phyloP scores from a whole-genome alignment of 208 protist species.

The Zelonia costaricensis region DNA sequence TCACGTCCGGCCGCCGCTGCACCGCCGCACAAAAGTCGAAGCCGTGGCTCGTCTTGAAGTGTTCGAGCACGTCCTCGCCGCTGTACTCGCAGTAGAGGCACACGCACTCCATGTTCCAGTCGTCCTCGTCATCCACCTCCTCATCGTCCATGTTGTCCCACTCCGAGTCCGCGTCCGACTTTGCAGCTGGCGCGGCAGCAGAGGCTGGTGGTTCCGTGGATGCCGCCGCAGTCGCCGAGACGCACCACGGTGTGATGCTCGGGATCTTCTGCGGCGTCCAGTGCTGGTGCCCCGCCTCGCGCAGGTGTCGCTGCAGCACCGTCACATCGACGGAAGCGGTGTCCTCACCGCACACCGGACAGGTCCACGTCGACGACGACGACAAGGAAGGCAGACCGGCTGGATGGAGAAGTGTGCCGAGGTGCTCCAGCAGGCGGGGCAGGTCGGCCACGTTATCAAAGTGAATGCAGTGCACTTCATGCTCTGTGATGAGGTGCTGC shows the following conservation, averaged over 20 bases:
- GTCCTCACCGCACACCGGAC: constrained; percentile 54
- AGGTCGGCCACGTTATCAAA: constrained; percentile 65
- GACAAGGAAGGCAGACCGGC: neutral
- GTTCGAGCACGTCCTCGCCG: constrained; percentile 44
- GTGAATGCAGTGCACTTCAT: constrained; percentile 47
- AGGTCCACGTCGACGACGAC: constrained; percentile 21
- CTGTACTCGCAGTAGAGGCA: constrained; percentile 66
- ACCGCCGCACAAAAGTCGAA: constrained; percentile 58
- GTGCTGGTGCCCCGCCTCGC: constrained; percentile 21
- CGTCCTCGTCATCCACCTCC: constrained; percentile 48
- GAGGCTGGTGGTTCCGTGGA: neutral
- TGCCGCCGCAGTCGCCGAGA: constrained; percentile 4
- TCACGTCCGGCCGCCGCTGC: constrained; percentile 38
- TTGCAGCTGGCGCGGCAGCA: neutral
- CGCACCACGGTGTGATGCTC: constrained; percentile 38
- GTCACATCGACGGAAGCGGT: constrained; percentile 4
- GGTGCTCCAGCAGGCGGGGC: constrained; percentile 35
- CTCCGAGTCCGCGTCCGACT: constrained; percentile 19
- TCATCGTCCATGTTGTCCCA: constrained; percentile 38
- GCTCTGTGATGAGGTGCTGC: constrained; percentile 52
- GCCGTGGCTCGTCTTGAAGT: constrained; percentile 50
- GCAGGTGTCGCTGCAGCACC: constrained; percentile 23
- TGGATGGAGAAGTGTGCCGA: constrained; percentile 22
- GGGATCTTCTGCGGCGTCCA: constrained; percentile 64
- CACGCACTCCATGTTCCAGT: constrained; percentile 51